Conservation (phyloP, 2,329 filamentous ascomycete genomes). For the Chaetomiaceae sp. region DNA sequence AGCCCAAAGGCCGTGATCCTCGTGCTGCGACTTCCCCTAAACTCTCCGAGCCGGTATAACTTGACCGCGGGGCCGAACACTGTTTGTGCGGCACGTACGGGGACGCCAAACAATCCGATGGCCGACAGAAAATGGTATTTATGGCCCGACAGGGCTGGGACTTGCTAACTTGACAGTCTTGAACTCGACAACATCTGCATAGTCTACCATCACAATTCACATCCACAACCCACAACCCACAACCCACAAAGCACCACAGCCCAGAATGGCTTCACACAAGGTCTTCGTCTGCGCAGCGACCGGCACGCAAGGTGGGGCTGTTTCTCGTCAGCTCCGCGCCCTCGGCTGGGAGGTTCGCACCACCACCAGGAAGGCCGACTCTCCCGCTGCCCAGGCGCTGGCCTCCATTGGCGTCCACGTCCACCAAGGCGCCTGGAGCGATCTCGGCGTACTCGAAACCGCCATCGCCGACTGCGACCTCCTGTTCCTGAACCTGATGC, state of each 20-base stretch:
- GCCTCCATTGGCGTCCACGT: slow-evolving; percentile 33
- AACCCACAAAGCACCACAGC: neutral
- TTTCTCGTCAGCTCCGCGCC: slow-evolving; percentile 34
- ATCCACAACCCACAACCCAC: neutral
- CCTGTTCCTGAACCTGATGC: slow-evolving; percentile 35
- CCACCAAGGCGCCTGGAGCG: slow-evolving; percentile 33
- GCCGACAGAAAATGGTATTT: no score
- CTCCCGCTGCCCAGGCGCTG: slow-evolving; percentile 31
- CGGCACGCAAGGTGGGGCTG: slow-evolving; percentile 37
- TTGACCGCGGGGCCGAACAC: no score
- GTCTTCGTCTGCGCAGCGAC: slow-evolving; percentile 40
- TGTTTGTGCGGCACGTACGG: no score
- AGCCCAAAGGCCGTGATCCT: no score
- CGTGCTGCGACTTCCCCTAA: no score
- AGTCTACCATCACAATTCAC: neutral
- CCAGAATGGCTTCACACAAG: slow-evolving; percentile 25
- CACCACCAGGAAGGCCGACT: slow-evolving; percentile 32
- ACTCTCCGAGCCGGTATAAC: neutral
- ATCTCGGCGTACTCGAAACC: slow-evolving; percentile 29
- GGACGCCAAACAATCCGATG: no score
- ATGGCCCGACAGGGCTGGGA: no score
- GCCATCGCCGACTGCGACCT: slow-evolving; percentile 31
- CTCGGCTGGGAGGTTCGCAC: slow-evolving; percentile 30
- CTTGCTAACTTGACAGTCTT: no score
- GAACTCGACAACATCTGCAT: no score